phyloP scores from a whole-genome alignment of 768 basidiomycete species.

The Leccinum arenicola region DNA sequence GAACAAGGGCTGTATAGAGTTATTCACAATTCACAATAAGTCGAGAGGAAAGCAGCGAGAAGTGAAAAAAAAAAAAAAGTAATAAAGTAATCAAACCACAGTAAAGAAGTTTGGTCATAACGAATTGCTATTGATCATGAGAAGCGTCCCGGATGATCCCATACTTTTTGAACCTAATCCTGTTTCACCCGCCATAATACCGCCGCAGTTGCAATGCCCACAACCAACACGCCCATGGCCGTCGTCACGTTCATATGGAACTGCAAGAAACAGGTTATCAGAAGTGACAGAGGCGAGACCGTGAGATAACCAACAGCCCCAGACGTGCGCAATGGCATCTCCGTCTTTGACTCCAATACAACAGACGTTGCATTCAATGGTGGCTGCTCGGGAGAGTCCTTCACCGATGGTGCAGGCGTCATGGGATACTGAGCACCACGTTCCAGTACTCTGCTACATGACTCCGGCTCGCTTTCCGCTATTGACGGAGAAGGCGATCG shows the following conservation, averaged over 20 bases:
- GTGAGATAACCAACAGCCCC: conserved; percentile 31
- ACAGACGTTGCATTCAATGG: conserved; percentile 8
- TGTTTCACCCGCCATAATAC: conserved; percentile 70
- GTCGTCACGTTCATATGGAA: conserved; percentile 38
- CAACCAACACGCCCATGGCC: conserved; percentile 60
- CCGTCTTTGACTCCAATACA: conserved; percentile 15
- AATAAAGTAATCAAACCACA: conserved; percentile 31
- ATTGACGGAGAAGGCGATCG: conserved; percentile 32
- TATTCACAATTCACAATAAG: conserved; percentile 24
- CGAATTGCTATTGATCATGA: conserved; percentile 5
- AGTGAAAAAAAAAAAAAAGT: conserved; percentile 5
- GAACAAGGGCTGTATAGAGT: conserved; percentile 21
- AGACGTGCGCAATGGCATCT: conserved; percentile 18
- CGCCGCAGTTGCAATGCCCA: conserved; percentile 67
- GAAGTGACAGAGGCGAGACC: conserved; percentile 3
- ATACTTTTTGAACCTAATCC: conserved; percentile 26
- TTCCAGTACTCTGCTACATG: conserved; percentile 17
- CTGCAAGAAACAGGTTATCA: conserved; percentile 28
- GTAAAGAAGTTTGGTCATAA: conserved; percentile 15
- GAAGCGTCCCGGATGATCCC: conserved; percentile 17
- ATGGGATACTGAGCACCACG: conserved; percentile 26
- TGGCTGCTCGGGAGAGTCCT: conserved; percentile 28
- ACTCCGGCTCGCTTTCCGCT: conserved; percentile 30
- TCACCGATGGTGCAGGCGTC: conserved; percentile 31
- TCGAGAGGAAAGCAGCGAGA: conserved; percentile 13